Evolutionary conservation across 176 grass and related monocot species (phyloP), one percentile per base, ranked within the genome.

Genomic region (Oryza brachyantha): DNA sequence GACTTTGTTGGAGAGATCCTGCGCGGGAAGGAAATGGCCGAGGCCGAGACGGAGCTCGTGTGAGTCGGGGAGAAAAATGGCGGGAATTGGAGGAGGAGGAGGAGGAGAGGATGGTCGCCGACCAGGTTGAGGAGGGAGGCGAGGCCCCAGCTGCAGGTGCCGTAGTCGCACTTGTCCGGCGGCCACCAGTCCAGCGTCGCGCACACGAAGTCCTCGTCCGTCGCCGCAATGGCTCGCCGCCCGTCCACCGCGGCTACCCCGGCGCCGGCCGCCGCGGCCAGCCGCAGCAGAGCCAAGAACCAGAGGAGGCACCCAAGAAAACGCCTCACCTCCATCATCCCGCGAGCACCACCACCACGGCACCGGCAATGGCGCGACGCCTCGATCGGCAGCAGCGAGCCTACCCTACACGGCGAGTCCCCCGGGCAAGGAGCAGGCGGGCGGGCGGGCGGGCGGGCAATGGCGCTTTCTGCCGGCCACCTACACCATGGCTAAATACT

Each of bases 141-240:
- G 35, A 79, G 79, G 10, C 92, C 96, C 92, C 96, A 99, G 78
- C 80, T 86, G 66, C 96, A 99, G 72, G 92, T 99, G 28, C 90
- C 96, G 81, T 99, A 99, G 81, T 99, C 96, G 72, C 90, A 99
- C 66, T 99, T 99, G 13, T 99, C 92, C 31, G 88, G 90, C 76
- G 92, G 96, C 96, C 96, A 99, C 96, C 96, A 99, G 77, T 99
- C 96, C 86, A 99, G 38, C 5, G 96, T 99, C 28, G 92, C 92
- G 60, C 96, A 99, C 3, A 99, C 70, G 80, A 95, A 99, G 75
- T 99, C 86, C 32, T 89, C 90, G 39, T 86, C 96, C 2, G 88
- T 99, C 0, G 68, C 25, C 43, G 92, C 96, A 68, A 99, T 75
- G 78, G 88, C 73, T 74, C 64, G 68, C 66, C 63, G 63, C 29